phyloP scores from a whole-genome alignment of 2,329 filamentous ascomycete species.

The Tetracladium maxilliforme region DNA sequence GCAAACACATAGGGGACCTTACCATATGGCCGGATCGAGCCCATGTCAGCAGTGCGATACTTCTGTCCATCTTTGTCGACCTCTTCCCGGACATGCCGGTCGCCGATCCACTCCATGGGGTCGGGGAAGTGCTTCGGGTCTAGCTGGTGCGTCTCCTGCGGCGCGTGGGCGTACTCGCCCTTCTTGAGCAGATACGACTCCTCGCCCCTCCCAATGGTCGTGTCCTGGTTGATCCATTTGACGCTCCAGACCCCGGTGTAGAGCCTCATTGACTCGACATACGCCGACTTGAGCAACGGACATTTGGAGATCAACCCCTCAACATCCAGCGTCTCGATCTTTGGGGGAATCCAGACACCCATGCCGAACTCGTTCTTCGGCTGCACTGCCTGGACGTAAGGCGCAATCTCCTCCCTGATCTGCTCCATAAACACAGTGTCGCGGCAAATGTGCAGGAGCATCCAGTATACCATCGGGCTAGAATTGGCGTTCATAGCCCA shows the following conservation, averaged over 20 bases:
- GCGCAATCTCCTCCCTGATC: conserved; percentile 22
- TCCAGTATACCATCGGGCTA: conserved; percentile 22
- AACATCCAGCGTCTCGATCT: conserved; percentile 18
- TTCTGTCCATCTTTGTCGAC: conserved; percentile 11
- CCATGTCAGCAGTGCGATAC: conserved; percentile 8
- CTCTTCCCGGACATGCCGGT: conserved; percentile 15
- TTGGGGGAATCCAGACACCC: conserved; percentile 18
- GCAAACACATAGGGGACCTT: conserved; percentile 16
- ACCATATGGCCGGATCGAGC: conserved; percentile 18
- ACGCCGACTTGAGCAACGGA: conserved; percentile 21
- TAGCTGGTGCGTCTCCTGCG: conserved; percentile 18
- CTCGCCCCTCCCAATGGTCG: conserved; percentile 13
- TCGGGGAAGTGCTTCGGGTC: conserved; percentile 17
- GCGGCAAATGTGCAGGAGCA: conserved; percentile 23
- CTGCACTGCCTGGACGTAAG: conserved; percentile 15
- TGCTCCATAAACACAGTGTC: conserved; percentile 20
- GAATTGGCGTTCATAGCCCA: conserved; percentile 24
- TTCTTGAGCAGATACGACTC: conserved; percentile 16
- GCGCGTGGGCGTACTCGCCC: conserved; percentile 18
- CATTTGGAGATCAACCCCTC: conserved; percentile 19
- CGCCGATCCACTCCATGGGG: conserved; percentile 18
- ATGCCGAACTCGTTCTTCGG: conserved; percentile 19
- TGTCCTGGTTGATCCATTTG: conserved; percentile 16
- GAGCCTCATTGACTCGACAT: conserved; percentile 23
- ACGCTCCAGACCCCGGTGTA: conserved; percentile 19